Conservation (phyloP, 176 grass and related monocot genomes). For the Olyra latifolia region DNA sequence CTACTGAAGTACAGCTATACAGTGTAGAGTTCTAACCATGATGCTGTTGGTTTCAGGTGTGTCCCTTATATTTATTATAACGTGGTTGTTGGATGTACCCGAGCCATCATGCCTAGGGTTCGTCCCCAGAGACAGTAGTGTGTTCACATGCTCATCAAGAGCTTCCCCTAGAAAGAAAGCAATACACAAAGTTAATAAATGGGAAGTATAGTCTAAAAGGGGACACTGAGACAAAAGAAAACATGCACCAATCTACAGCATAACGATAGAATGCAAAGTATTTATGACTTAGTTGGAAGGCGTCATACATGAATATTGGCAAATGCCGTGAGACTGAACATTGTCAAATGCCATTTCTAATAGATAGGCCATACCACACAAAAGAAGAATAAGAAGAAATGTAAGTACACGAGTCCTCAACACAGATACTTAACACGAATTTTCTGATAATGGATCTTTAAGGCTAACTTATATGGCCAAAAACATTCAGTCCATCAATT, state of each 20-base stretch:
- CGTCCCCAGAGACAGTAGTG: constrained; percentile 48
- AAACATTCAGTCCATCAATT: neutral
- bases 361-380: constrained; percentile 2
- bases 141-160: constrained; percentile 56
- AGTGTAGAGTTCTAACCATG: constrained; percentile 13
- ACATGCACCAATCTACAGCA: neutral
- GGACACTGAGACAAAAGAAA: neutral
- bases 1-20: neutral
- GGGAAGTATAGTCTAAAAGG: neutral
- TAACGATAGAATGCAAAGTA: neutral
- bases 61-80: constrained; percentile 37
- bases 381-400: neutral
- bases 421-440: neutral
- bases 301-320: neutral
- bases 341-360: neutral
- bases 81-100: neutral
- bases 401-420: neutral
- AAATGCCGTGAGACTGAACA: neutral
- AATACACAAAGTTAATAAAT: constrained; percentile 6
- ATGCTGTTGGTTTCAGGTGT: constrained; percentile 13
- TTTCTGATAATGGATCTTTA: constrained; percentile 10
- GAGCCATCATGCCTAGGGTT: constrained; percentile 27
- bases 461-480: neutral
- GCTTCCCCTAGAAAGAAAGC: constrained; percentile 42
- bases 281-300: constrained; percentile 6